Conservation (phyloP, 129 eudicot genomes). For the Arctium minus region DNA sequence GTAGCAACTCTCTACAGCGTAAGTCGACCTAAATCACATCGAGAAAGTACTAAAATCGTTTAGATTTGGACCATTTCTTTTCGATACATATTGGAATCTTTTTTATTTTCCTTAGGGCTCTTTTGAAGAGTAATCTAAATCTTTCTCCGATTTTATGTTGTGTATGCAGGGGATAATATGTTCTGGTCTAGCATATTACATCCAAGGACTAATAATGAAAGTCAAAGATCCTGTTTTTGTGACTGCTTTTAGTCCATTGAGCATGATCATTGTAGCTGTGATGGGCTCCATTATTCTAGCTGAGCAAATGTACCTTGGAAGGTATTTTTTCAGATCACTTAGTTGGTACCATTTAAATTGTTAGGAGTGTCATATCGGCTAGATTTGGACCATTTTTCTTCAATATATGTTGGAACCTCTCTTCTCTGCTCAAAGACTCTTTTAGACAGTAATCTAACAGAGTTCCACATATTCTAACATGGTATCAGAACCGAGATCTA, state of each 20-base stretch:
- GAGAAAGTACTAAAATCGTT: no score
- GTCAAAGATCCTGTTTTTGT: slow-evolving; percentile 68
- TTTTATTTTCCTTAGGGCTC: not conserved
- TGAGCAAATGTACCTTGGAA: slow-evolving; percentile 63
- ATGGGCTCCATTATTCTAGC: slow-evolving; percentile 58
- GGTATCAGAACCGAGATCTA: not conserved
- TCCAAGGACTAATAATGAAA: slow-evolving; percentile 69
- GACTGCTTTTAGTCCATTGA: slow-evolving; percentile 68
- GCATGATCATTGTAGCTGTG: slow-evolving; percentile 70
- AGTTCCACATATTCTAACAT: not conserved
- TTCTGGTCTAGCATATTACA: slow-evolving; percentile 70
- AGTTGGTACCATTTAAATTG: not conserved
- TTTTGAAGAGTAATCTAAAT: not conserved
- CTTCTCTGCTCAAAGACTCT: not conserved
- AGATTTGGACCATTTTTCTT: not conserved
- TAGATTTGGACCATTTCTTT: not conserved
- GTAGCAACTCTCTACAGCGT: slow-evolving; percentile 48
- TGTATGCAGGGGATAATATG: slow-evolving; percentile 60
- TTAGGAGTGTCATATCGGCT: no score
- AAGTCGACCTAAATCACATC: slow-evolving; percentile 14
- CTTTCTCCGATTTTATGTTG: not conserved
- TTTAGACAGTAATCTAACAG: not conserved
- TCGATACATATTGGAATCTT: not conserved
- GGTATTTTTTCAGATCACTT: slow-evolving; percentile 26
- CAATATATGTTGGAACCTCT: not conserved